phyloP scores from a whole-genome alignment of 805 yeast species.

The Maudiozyma saulgeensis region DNA sequence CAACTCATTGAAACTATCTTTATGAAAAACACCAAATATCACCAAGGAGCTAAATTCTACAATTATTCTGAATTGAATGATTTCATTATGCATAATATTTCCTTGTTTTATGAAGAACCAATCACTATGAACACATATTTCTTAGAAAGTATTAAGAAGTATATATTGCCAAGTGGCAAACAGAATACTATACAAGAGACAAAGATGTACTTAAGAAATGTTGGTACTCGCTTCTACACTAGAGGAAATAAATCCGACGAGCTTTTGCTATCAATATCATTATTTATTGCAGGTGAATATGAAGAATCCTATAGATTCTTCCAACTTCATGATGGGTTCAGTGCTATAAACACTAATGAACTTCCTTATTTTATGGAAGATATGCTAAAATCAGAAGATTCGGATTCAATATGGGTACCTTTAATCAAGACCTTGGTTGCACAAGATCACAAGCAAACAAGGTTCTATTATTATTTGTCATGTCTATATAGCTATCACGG shows the following conservation, averaged over 20 bases:
- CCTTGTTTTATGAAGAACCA: conserved; percentile 10
- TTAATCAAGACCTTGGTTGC: conserved; percentile 14
- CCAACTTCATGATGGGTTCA: conserved; percentile 18
- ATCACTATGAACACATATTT: conserved; percentile 12
- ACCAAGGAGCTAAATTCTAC: conserved; percentile 18
- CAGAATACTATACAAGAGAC: conserved; percentile 2
- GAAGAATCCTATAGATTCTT: conserved; percentile 22
- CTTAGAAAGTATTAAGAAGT: conserved; percentile 13
- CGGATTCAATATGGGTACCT: conserved; percentile 15
- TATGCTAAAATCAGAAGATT: conserved; percentile 4
- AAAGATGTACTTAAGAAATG: conserved; percentile 9
- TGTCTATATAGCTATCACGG: conserved; percentile 15
- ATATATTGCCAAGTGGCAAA: conserved; percentile 8
- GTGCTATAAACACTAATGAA: conserved; percentile 5
- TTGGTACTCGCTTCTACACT: conserved; percentile 15
- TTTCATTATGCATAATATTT: conserved; percentile 10
- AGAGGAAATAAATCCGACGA: conserved; percentile 18
- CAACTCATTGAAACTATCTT: conserved; percentile 15
- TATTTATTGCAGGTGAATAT: conserved; percentile 19
- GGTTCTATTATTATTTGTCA: conserved; percentile 22
- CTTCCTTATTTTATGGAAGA: conserved; percentile 16
- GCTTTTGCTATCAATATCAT: conserved; percentile 20
- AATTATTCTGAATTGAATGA: conserved; percentile 18
- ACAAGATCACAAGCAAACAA: conserved; percentile 11
- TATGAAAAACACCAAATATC: conserved; percentile 14